Conservation (phyloP, 1,284 basidiomycete genomes). For the Golubevia sp. region DNA sequence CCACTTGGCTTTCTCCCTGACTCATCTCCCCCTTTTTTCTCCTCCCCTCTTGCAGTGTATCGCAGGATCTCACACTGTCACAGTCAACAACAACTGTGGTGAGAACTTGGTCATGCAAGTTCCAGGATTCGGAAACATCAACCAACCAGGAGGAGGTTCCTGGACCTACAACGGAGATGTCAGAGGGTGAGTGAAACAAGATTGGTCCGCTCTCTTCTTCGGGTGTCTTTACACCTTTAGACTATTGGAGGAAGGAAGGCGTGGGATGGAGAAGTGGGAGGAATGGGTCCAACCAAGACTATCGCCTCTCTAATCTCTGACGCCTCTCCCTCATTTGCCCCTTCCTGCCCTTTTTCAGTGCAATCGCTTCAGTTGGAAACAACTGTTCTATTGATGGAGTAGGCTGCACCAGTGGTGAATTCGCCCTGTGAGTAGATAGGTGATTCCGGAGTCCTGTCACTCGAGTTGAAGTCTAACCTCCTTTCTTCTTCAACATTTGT, state of each 20-base stretch:
- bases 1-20: too few relatives aligned
- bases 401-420: too few relatives aligned
- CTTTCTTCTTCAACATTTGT: not conserved
- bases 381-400: too few relatives aligned
- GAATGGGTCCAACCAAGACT: too few relatives aligned
- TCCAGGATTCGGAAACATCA: conserved; percentile 1
- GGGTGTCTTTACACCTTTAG: too few relatives aligned
- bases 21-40: too few relatives aligned
- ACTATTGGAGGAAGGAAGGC: too few relatives aligned
- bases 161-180: conserved; percentile 6
- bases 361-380: conserved; percentile 6
- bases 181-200: conserved; percentile 1
- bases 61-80: not conserved
- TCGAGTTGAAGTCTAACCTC: not conserved
- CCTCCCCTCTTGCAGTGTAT: not conserved
- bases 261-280: too few relatives aligned
- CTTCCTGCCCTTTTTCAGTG: not conserved
- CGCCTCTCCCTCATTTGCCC: too few relatives aligned
- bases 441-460: not conserved
- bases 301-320: too few relatives aligned
- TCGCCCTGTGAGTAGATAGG: not conserved
- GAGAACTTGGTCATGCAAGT: conserved; percentile 8
- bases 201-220: too few relatives aligned
- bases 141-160: conserved; percentile 1
- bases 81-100: conserved; percentile 7